Base-by-base conservation (phyloP, 2,329 filamentous ascomycete species). In the Helminthosporium solani region DNA sequence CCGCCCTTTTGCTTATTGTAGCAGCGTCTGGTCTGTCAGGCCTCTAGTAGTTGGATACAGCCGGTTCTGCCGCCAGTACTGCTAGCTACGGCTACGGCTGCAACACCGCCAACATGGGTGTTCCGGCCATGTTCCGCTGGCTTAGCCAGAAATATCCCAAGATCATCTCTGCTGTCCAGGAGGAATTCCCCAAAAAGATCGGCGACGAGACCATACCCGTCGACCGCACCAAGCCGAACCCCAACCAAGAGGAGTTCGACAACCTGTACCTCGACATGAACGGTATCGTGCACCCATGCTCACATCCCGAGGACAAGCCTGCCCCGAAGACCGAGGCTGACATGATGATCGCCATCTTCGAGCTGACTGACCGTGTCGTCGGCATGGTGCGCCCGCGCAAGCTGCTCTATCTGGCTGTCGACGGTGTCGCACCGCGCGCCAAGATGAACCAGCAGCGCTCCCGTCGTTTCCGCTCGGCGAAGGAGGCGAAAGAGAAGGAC, bases 361-460 rank as follows among this genome's bases (percentile, higher is more conserved):
- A 87, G 67, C 99, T 99, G 73, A 99, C 94, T n/a, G 91, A 99
- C 67, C 87, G 94, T 49, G 91, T 99, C 19, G 89, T 99, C 57
- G 96, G 96, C 70, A 99, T 99, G 92, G 92, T 96, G 56, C 88
- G 94, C 50, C 94, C 94, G 8, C 85, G 94, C 60, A 97, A 96
- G 74, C 76, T 99, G 39, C 81, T 99, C 45, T 94, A 97, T 88
- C 96, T 99, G 66, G 94, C 94, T 63, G 91, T 99, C 68, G 94
- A 99, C 74, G 94, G 94, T 68, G 94, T 99, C 54, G 94, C 94
- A 3, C 95, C 94, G 37, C 87, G 94, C 70, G 95, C 95, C 48
- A 99, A 99, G 74, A 99, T 99, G 94, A 99, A 99, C 70, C 95
- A 99, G 70, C 94, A 99, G 74, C 89, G 94, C 52, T 95, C 94